Conservation (phyloP, 306 rosid species). For the Ormosia emarginata region DNA sequence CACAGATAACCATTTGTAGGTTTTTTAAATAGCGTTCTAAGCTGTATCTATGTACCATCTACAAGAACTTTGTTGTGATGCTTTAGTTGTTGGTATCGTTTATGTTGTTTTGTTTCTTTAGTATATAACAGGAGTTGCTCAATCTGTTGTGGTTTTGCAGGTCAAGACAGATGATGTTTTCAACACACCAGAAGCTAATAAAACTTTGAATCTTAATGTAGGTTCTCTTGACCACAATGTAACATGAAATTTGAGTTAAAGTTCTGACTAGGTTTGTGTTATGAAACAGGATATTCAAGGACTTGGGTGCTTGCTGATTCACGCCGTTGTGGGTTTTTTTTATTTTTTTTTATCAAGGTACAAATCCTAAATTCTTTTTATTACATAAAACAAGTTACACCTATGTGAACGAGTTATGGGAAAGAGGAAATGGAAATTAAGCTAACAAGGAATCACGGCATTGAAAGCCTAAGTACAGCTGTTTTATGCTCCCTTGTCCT, state of each 20-base stretch:
- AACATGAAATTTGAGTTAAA: neutral
- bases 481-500: neutral
- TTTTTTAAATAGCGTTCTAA: neutral
- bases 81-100: neutral
- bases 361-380: neutral
- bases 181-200: constrained; percentile 33
- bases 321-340: constrained; percentile 67
- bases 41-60: neutral
- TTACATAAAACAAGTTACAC: neutral
- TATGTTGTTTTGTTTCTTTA: neutral
- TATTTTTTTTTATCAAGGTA: constrained; percentile 37
- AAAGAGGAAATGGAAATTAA: neutral
- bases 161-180: constrained; percentile 45
- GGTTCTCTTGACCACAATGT: neutral
- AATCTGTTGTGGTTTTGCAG: constrained; percentile 27
- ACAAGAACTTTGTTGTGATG: neutral
- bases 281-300: constrained; percentile 61
- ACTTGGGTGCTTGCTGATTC: constrained; percentile 68
- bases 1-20: neutral
- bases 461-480: neutral
- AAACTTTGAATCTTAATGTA: constrained; percentile 57
- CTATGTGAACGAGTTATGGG: neutral
- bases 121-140: neutral
- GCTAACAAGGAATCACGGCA: neutral
- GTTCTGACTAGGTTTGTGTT: neutral